Evolutionary conservation across 1,139 yeast species (phyloP), one percentile per base, ranked within the genome.

Genomic region (Kodamaea sp.): DNA sequence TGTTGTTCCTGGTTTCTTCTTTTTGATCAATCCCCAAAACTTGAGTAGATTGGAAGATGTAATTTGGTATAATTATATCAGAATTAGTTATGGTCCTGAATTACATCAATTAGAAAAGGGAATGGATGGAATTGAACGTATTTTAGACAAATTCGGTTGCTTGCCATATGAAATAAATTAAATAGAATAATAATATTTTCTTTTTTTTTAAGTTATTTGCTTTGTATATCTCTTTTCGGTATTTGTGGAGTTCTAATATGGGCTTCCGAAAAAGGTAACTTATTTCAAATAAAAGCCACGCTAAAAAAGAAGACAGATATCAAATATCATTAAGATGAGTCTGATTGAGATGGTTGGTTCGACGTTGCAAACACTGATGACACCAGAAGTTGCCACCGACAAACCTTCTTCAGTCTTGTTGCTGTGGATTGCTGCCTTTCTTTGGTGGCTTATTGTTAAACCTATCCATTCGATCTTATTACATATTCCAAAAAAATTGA

Each of bases 61-160:
- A 23, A 80, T 78, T 37, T 78, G 82, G 83, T 79, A 77, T 53
- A 76, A 79, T 46, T 79, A 70, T 49, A 82, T 79, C 8, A 65
- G 86, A 53, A 63, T 80, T 41, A 77, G 83, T 47, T 80, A 79
- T 51, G 86, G 86, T 2, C 85, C 86, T 3, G 84, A 79, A 45
- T 49, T 78, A 47, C 70, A 67, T 29, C 72, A 71, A 33, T 63
- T 79, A 51, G 78, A 65, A 38, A 63, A 64, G 49, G 85, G 85
- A n/a, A 75, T 80, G 84, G 84, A 79, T 50, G 82, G 83, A 9
- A 78, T 80, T 39, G 83, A 79, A 53, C 58, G 73, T n/a, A 78
- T 80, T 25, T 67, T 79, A 43, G 55, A 62, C 27, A 65, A 78
- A 41, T 74, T 71, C 48, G 63, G 64, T 15, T 67, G 73, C 44